Conservation (phyloP, 805 yeast genomes). For the Komagataella populi region DNA sequence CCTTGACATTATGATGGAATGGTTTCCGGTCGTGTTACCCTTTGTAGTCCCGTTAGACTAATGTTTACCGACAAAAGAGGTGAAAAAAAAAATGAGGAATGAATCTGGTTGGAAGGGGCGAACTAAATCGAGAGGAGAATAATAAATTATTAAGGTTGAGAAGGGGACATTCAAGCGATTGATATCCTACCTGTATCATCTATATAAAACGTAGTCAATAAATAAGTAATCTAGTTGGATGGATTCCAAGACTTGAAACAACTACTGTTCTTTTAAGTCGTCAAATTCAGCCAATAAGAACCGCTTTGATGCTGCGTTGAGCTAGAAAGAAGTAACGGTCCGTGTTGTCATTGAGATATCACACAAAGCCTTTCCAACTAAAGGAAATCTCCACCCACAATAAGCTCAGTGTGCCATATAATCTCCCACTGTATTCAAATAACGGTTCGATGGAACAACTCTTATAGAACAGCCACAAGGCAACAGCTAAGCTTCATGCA, state of each 20-base stretch:
- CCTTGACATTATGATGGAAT: background rate
- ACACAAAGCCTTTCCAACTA: no score
- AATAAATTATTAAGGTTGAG: background rate
- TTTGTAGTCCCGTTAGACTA: background rate
- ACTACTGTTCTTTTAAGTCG: background rate
- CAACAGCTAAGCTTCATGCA: no score
- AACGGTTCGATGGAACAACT: no score
- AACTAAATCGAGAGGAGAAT: background rate
- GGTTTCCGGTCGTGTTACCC: background rate
- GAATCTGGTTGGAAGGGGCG: background rate
- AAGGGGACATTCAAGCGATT: background rate
- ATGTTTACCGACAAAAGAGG: background rate
- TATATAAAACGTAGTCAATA: background rate
- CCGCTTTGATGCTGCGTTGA: background rate
- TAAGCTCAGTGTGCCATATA: no score
- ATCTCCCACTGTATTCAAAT: no score
- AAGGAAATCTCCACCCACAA: no score
- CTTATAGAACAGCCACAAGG: no score
- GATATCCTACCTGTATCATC: background rate
- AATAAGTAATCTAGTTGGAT: background rate
- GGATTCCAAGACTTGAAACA: background rate
- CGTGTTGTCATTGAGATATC: background rate
- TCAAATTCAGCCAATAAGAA: background rate
- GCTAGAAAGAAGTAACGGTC: background rate
- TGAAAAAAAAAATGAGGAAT: background rate